Base-by-base conservation (phyloP, 306 rosid genomes). In the Inga laurina region DNA sequence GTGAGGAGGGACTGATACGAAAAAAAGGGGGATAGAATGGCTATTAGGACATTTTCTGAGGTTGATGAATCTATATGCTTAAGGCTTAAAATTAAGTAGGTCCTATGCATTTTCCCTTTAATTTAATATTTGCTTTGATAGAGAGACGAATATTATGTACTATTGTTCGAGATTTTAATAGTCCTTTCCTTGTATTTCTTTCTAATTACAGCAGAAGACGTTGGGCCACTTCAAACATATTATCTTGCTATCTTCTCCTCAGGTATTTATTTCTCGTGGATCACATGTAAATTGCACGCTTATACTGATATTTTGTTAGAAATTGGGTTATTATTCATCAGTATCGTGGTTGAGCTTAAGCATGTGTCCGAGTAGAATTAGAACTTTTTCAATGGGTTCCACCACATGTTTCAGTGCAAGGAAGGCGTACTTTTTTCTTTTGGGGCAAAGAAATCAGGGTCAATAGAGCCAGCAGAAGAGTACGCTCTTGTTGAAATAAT, bases 171-270 rank as follows among this genome's bases (percentile, higher is more conserved):
- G 66, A 78, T 78, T 86, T 74, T 83, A 41, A 83, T 62, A 51
- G 68, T 68, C 80, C 7, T 85, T 77, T 82, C 11, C 72, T 74
- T 71, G 57, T 35, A 57, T 45, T 81, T 75, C 44, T 84, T 84
- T 74, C 37, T 84, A 77, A 75, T 93, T 86, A 75, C 99, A 95
- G 99, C 87, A 93, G 84, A 93, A 91, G 86, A 95, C 99, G 13
- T 84, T 95, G 76, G 94, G 90, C 84, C 87, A 81, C 82, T 95
- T 95, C 90, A 92, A 82, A 91, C 90, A 95, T 86, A 88, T 95
- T 87, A 82, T 95, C 76, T 83, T 95, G 84, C 77, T 93, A 46
- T 95, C 99, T 82, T 95, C 99, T 59, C 99, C 99, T 21, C 99
- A 95, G 97, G 99, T 95, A 88, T 81, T 82, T 52, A 45, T 75